A percentile compares a stretch with the other conserved stretches of the same genome.
These are phyloP conservation scores for Mortierella polycephala DNA, from an alignment of 371 early-diverging fungal genomes.

Conservation along the genomic window DNA sequence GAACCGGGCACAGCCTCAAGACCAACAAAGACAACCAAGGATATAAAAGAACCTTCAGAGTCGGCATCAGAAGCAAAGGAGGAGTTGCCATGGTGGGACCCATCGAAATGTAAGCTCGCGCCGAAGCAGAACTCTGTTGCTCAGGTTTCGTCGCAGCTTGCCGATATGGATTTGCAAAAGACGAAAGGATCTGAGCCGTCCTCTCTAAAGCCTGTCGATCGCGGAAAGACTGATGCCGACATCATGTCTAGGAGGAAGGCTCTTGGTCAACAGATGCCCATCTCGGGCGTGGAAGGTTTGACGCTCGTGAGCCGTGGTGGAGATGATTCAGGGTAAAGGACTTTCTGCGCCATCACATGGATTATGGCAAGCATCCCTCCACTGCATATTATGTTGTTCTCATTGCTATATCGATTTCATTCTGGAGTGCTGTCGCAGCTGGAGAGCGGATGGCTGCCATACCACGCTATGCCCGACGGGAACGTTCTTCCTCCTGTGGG, in stretches of 20 bases:
- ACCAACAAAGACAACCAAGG: neutral
- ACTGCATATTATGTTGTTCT: no score
- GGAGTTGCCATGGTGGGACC: conserved; percentile 52
- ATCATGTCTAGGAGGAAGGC: conserved; percentile 17
- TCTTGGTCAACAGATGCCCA: conserved; percentile 9
- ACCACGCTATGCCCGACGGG: no score
- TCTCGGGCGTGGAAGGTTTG: conserved; percentile 35
- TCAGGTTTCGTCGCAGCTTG: neutral
- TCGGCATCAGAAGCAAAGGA: neutral
- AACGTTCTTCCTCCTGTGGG: neutral
- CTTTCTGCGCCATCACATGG: neutral
- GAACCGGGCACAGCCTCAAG: no score
- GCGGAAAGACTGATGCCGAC: neutral
- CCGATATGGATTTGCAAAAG: neutral
- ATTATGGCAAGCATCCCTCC: neutral
- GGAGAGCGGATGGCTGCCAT: neutral
- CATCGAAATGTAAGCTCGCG: conserved; percentile 36
- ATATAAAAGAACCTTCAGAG: neutral
- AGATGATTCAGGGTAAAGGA: conserved; percentile 47
- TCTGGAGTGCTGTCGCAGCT: no score
- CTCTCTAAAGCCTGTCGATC: neutral
- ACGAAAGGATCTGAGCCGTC: neutral
- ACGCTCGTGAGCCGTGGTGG: conserved; percentile 50
- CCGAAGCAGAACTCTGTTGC: conserved; percentile 10
- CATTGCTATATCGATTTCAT: no score